phyloP scores from a whole-genome alignment of 176 grass and related monocot genomes.

The Puya raimondii region DNA sequence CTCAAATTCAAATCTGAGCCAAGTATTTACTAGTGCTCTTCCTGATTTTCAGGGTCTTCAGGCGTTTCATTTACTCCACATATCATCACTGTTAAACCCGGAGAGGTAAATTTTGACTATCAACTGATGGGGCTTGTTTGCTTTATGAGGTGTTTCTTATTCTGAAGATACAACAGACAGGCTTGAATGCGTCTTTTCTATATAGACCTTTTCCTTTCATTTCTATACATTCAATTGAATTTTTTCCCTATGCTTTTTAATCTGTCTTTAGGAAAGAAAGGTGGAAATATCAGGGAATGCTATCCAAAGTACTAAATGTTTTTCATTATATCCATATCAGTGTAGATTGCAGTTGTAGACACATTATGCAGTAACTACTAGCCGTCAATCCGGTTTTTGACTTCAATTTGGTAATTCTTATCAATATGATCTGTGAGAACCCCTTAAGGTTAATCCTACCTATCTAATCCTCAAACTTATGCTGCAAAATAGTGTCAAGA shows the following conservation, averaged over 20 bases:
- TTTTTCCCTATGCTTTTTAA: not conserved
- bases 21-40: constrained; percentile 13
- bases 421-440: not conserved
- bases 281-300: not conserved
- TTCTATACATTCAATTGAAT: not conserved
- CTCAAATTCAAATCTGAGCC: not conserved
- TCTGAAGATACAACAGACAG: not conserved
- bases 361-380: no score
- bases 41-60: constrained; percentile 50
- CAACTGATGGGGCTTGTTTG: not conserved
- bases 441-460: not conserved
- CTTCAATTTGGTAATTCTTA: no score
- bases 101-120: constrained; percentile 50
- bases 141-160: constrained; percentile 9
- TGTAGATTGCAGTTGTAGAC: no score
- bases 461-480: not conserved
- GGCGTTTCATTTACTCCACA: constrained; percentile 94
- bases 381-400: no score
- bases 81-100: constrained; percentile 81
- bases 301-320: not conserved
- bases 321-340: no score
- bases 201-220: not conserved
- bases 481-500: not conserved
- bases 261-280: not conserved
- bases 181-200: not conserved